Conservation (phyloP, 2,329 filamentous ascomycete species). For the Periconia digitata region DNA sequence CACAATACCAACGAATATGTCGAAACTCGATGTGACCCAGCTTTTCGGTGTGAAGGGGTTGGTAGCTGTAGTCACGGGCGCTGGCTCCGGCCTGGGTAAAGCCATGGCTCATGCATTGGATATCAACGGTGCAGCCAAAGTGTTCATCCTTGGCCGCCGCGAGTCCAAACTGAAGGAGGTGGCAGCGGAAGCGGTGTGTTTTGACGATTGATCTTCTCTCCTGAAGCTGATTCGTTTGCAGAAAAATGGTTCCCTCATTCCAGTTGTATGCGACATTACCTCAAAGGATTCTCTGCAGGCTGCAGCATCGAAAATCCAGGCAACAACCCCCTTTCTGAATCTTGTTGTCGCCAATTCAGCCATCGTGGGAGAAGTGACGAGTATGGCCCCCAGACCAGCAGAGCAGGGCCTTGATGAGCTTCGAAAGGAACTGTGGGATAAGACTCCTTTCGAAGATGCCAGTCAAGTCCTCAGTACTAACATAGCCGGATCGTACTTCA, state of each 20-base stretch:
- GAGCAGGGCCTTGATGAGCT: not conserved
- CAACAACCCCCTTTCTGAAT: not conserved
- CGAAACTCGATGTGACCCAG: not conserved
- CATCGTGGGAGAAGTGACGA: not conserved
- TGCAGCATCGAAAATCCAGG: conserved; percentile 3
- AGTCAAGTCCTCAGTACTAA: conserved; percentile 2
- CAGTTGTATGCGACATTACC: conserved; percentile 17
- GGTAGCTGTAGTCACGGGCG: conserved; percentile 9
- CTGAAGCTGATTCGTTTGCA: not conserved
- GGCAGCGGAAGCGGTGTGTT: conserved; percentile 1
- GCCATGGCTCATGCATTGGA: conserved; percentile 1
- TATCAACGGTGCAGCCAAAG: conserved; percentile 7
- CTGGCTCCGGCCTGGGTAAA: conserved; percentile 3
- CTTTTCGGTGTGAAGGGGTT: conserved; percentile 7
- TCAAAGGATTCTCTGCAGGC: conserved; percentile 13
- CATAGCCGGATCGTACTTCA: conserved; percentile 2
- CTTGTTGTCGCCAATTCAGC: conserved; percentile 2
- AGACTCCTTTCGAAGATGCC: conserved; percentile 2
- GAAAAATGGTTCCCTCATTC: conserved; percentile 3
- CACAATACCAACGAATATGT: too few species aligned
- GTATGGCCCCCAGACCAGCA: not conserved
- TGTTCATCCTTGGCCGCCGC: conserved; percentile 8
- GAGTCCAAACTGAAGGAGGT: conserved; percentile 3
- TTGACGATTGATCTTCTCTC: too few species aligned
- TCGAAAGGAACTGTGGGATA: conserved; percentile 2